Evolutionary conservation across 23 red algal genomes (phyloP).

Genomic region (Gracilariopsis chorda): DNA sequence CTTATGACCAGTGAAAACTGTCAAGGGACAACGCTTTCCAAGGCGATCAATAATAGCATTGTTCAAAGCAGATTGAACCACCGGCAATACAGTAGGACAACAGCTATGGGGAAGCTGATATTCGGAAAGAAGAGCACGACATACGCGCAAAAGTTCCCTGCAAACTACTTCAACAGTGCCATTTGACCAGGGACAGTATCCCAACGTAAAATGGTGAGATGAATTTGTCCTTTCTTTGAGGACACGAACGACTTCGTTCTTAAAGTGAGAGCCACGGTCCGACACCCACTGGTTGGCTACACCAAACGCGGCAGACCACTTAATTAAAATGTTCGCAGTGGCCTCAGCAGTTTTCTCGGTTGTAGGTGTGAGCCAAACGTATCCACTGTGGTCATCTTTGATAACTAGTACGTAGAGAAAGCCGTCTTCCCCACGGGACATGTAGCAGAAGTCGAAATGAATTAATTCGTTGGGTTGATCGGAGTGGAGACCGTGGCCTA

Average conservation of each 20-base stretch:
- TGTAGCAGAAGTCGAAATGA: conserved; percentile 3
- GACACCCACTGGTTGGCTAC: not conserved
- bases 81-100: not conserved
- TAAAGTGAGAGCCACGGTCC: conserved; percentile 12
- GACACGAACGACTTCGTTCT: not conserved
- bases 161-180: conserved; percentile 19
- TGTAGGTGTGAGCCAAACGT: not conserved
- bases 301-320: not conserved
- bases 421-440: not conserved
- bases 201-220: conserved; percentile 35
- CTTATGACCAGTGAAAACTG: not conserved
- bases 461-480: not conserved
- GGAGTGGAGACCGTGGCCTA: not conserved
- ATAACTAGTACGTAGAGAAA: not conserved
- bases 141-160: not conserved
- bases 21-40: not conserved
- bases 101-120: not conserved
- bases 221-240: not conserved
- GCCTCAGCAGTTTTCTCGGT: not conserved
- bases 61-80: conserved; percentile 26
- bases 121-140: not conserved
- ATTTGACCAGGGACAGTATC: conserved; percentile 37
- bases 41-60: not conserved
- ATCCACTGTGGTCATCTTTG: not conserved
- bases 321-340: not conserved